Evolutionary conservation across 73 alveolate genomes (phyloP).

Genomic region (Uronychia binucleata): DNA sequence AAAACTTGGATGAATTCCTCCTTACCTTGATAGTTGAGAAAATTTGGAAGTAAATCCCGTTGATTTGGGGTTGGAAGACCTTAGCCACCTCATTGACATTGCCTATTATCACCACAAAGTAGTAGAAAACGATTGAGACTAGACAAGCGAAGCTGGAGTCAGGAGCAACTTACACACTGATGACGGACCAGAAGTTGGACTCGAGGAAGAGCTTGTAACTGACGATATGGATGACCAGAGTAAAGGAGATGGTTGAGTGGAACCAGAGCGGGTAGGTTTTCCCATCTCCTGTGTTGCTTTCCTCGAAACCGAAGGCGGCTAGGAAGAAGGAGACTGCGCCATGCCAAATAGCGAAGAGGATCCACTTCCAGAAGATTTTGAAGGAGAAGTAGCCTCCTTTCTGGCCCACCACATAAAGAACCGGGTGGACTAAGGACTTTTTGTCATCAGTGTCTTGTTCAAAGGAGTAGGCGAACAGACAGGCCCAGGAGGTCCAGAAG

Average conservation of each 20-base stretch:
- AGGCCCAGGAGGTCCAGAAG: conserved; percentile 86
- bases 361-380: conserved; percentile 83
- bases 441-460: conserved; percentile 54
- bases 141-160: conserved; percentile 32
- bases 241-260: conserved; percentile 74
- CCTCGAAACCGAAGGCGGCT: conserved; percentile 60
- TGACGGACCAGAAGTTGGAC: conserved; percentile 72
- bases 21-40: background rate
- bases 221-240: conserved; percentile 83
- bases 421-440: conserved; percentile 18
- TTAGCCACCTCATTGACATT: conserved; percentile 44
- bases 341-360: conserved; percentile 70
- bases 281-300: conserved; percentile 63
- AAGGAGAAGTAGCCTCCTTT: conserved; percentile 68
- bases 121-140: conserved; percentile 46
- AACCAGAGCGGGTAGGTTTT: conserved; percentile 78
- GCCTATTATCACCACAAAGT: conserved; percentile 19
- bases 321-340: conserved; percentile 72
- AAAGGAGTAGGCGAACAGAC: conserved; percentile 76
- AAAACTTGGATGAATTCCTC: conserved; percentile 12
- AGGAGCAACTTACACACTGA: conserved; percentile 42
- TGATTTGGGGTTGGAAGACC: conserved; percentile 61
- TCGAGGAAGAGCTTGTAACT: conserved; percentile 76
- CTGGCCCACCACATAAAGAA: conserved; percentile 81
- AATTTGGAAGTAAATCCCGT: conserved; percentile 51